Evolutionary conservation across 169 alveolate genomes (phyloP).

Genomic region (Theileria annulata): DNA sequence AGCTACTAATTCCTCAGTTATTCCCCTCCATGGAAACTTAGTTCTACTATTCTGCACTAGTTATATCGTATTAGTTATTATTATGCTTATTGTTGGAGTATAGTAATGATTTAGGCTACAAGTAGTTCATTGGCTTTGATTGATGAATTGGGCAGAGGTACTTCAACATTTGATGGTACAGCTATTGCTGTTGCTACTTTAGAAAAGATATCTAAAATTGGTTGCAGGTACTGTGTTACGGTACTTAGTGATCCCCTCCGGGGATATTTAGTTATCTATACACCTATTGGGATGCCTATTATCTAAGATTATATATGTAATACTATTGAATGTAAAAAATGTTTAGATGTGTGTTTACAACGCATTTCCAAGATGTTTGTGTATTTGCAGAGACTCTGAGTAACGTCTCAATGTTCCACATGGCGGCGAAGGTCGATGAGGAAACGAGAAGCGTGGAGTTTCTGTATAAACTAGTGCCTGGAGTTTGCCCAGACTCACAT

Average conservation of each 20-base stretch:
- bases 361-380: constrained; percentile 91
- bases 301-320: too few relatives aligned
- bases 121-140: constrained; percentile 90
- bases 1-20: neutral
- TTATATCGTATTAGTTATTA: too few relatives aligned
- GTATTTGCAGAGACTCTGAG: constrained; percentile 54
- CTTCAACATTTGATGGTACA: constrained; percentile 98
- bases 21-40: constrained; percentile 15
- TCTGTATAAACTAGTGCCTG: constrained; percentile 90
- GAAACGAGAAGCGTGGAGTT: constrained; percentile 82
- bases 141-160: constrained; percentile 99
- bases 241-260: constrained; percentile 38
- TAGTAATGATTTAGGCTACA: constrained; percentile 65
- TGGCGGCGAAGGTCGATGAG: constrained; percentile 84
- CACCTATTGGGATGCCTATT: too few relatives aligned
- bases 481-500: constrained; percentile 93
- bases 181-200: constrained; percentile 95
- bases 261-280: too few relatives aligned
- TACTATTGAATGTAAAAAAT: constrained; percentile 42
- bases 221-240: neutral
- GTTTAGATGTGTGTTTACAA: constrained; percentile 92
- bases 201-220: constrained; percentile 80
- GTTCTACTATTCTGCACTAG: neutral
- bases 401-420: constrained; percentile 78
- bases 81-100: neutral